Conservation (phyloP, 2,329 filamentous ascomycete species). For the Phialemonium atrogriseum region DNA sequence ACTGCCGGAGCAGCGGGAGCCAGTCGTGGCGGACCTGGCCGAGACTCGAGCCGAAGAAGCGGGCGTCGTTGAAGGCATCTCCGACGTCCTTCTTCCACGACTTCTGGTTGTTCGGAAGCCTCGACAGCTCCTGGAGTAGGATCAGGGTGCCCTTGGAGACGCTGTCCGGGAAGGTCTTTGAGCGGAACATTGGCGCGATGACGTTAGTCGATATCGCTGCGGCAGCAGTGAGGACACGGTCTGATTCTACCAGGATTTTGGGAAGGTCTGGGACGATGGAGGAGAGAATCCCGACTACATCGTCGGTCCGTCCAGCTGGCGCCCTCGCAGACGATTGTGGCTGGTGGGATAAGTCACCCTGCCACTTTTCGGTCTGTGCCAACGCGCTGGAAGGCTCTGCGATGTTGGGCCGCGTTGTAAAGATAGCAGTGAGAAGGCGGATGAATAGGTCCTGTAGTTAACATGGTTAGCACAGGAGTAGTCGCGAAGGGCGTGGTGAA, state of each 20-base stretch:
- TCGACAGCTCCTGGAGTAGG: constrained; percentile 69
- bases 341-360: too few species aligned
- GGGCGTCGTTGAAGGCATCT: constrained; percentile 84
- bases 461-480: too few species aligned
- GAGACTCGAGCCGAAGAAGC: constrained; percentile 69
- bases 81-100: constrained; percentile 86
- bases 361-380: constrained; percentile 26
- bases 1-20: constrained; percentile 78
- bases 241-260: constrained; percentile 76
- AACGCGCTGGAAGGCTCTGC: constrained; percentile 38
- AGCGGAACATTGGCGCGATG: constrained; percentile 72
- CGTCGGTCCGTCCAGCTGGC: constrained; percentile 50
- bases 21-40: constrained; percentile 63
- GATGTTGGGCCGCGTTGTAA: constrained; percentile 78
- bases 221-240: constrained; percentile 72
- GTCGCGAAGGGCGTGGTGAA: too few species aligned
- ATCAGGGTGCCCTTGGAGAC: constrained; percentile 63
- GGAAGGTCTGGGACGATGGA: constrained; percentile 72
- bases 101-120: constrained; percentile 73
- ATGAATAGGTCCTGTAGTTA: constrained; percentile 81
- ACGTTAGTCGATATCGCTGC: constrained; percentile 76
- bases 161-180: constrained; percentile 81
- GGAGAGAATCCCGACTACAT: constrained; percentile 73
- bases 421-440: constrained; percentile 81
- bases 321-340: constrained; percentile 25